These are phyloP conservation scores for Microascus cirrosus DNA, from an alignment of 2,329 filamentous ascomycete species.

Conservation along the genomic window DNA sequence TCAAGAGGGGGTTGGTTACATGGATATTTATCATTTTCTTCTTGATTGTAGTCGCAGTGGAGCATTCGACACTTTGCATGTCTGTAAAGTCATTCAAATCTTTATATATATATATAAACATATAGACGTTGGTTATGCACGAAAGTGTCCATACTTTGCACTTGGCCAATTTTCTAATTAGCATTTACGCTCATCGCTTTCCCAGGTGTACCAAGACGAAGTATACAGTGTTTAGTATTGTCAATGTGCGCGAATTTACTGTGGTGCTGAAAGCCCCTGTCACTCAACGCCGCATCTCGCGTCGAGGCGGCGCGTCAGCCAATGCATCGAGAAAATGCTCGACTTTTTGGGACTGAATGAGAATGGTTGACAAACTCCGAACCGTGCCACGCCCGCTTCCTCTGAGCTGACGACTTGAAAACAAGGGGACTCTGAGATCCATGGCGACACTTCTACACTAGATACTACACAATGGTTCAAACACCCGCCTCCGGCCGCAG, in stretches of 20 bases:
- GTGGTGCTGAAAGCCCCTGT: neutral
- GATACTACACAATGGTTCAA: conserved; percentile 5
- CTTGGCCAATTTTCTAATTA: neutral
- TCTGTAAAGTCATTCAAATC: neutral
- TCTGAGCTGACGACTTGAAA: neutral
- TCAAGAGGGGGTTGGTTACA: neutral
- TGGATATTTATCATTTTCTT: neutral
- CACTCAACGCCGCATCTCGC: neutral
- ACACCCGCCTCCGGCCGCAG: conserved; percentile 4
- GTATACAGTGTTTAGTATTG: neutral
- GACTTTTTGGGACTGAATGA: neutral
- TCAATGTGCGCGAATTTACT: neutral
- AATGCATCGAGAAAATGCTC: neutral
- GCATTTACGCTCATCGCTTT: neutral
- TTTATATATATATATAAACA: neutral
- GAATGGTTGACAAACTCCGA: neutral
- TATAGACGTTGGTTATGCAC: neutral
- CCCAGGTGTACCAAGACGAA: neutral
- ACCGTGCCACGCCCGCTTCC: neutral
- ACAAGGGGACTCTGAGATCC: neutral
- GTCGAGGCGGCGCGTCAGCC: neutral
- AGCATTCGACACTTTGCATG: neutral
- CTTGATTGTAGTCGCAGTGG: neutral
- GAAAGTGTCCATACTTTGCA: neutral
- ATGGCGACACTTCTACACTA: neutral